Conservation (phyloP, 2,329 filamentous ascomycete species). For the Orbilia brochopaga region DNA sequence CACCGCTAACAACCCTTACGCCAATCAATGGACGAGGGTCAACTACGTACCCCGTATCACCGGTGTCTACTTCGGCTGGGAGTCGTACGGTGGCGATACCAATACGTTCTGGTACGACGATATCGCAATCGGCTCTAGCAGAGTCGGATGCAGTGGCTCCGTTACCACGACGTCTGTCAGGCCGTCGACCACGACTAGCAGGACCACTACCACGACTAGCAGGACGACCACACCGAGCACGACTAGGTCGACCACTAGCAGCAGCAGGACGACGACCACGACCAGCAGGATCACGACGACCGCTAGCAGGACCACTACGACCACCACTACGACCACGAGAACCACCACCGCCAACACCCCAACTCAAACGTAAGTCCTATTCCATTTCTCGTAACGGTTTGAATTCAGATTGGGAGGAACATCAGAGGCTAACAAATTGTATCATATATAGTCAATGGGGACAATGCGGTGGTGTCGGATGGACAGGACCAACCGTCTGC, state of each 20-base stretch:
- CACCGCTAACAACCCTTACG: slow-evolving; percentile 62
- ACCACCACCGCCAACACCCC: slow-evolving; percentile 9
- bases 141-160: slow-evolving; percentile 61
- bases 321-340: slow-evolving; percentile 13
- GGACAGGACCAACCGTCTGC: slow-evolving; percentile 52
- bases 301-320: slow-evolving; percentile 4
- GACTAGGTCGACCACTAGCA: slow-evolving; percentile 13
- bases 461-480: slow-evolving; percentile 48
- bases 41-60: slow-evolving; percentile 63
- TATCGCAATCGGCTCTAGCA: slow-evolving; percentile 61
- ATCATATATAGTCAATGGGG: slow-evolving; percentile 33
- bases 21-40: slow-evolving; percentile 64
- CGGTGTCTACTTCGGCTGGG: slow-evolving; percentile 69
- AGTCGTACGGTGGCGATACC: slow-evolving; percentile 66
- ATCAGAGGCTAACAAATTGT: slow-evolving; percentile 16
- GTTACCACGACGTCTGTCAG: background rate
- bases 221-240: slow-evolving; percentile 28
- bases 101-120: slow-evolving; percentile 72
- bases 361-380: slow-evolving; percentile 28
- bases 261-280: slow-evolving; percentile 3
- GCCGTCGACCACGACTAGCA: background rate
- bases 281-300: slow-evolving; percentile 6
- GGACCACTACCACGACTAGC: slow-evolving; percentile 21
- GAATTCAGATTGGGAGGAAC: slow-evolving; percentile 6
- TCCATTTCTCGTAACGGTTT: no score